These are phyloP conservation scores for Plasmodium ovale DNA, from an alignment of 169 alveolate genomes.

Conservation along the genomic window DNA sequence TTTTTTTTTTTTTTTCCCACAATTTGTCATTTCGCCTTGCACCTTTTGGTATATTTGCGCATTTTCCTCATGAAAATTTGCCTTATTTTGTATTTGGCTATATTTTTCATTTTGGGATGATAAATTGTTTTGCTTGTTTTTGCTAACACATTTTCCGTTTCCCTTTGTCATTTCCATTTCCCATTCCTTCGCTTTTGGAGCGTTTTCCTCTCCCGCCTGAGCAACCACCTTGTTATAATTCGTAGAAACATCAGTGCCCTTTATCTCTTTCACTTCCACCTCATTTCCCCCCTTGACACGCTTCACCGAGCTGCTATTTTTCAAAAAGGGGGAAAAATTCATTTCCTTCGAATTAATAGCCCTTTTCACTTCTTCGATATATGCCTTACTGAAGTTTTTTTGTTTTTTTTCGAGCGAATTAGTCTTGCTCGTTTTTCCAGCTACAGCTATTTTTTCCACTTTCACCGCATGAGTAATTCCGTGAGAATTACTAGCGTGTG, in stretches of 20 bases:
- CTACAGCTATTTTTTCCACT: neutral
- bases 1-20: neutral
- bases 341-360: slow-evolving; percentile 8
- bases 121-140: neutral
- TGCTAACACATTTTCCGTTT: neutral
- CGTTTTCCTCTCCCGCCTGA: too few species aligned
- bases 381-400: neutral
- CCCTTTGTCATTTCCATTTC: neutral
- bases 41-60: slow-evolving; percentile 16
- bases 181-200: too few species aligned
- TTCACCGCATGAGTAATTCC: too few species aligned
- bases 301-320: slow-evolving; percentile 13
- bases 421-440: neutral
- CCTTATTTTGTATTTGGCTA: slow-evolving; percentile 4
- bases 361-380: slow-evolving; percentile 23
- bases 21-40: too few species aligned
- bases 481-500: too few species aligned
- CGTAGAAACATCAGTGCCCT: too few species aligned
- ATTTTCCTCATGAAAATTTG: slow-evolving; percentile 6
- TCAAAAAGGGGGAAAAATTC: slow-evolving; percentile 13
- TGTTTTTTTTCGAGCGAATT: neutral
- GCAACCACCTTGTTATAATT: too few species aligned
- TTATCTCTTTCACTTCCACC: neutral
- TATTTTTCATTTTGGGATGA: slow-evolving; percentile 1
- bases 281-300: neutral